A percentile compares a stretch with the other conserved stretches of the same genome.
Conservation (phyloP, 805 yeast genomes). For the Brettanomyces custersianus region DNA sequence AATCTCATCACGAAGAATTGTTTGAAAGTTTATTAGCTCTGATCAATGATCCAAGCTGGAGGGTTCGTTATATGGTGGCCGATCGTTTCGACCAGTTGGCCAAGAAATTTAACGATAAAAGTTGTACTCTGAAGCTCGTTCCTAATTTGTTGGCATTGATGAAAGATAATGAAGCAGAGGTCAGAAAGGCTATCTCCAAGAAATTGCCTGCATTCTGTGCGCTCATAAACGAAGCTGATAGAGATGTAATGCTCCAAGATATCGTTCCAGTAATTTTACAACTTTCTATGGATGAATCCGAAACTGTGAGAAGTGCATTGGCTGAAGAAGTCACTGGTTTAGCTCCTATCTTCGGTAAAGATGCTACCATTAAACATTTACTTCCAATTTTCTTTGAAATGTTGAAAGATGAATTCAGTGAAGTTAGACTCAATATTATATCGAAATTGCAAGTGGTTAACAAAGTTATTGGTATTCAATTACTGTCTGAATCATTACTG, state of each 20-base stretch:
- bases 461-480: constrained; percentile 87
- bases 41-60: constrained; percentile 89
- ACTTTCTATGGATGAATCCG: constrained; percentile 84
- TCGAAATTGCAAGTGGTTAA: constrained; percentile 87
- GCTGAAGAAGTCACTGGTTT: constrained; percentile 82
- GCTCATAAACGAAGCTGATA: constrained; percentile 32
- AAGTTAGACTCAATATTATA: constrained; percentile 88
- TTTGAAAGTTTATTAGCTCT: constrained; percentile 59
- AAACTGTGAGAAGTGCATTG: constrained; percentile 85
- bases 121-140: constrained; percentile 49
- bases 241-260: constrained; percentile 49
- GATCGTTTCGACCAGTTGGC: constrained; percentile 79
- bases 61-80: constrained; percentile 98
- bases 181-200: constrained; percentile 87
- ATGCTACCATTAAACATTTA: constrained; percentile 69
- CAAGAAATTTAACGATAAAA: constrained; percentile 47
- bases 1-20: constrained; percentile 52
- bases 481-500: constrained; percentile 74
- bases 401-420: constrained; percentile 96
- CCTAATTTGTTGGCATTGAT: constrained; percentile 69
- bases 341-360: constrained; percentile 79
- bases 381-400: constrained; percentile 84
- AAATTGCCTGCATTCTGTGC: constrained; percentile 73
- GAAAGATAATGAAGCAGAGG: constrained; percentile 94
- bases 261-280: constrained; percentile 78